These are phyloP conservation scores for Barnettozyma sucrosica DNA, from an alignment of 805 yeast species.

Conservation along the genomic window DNA sequence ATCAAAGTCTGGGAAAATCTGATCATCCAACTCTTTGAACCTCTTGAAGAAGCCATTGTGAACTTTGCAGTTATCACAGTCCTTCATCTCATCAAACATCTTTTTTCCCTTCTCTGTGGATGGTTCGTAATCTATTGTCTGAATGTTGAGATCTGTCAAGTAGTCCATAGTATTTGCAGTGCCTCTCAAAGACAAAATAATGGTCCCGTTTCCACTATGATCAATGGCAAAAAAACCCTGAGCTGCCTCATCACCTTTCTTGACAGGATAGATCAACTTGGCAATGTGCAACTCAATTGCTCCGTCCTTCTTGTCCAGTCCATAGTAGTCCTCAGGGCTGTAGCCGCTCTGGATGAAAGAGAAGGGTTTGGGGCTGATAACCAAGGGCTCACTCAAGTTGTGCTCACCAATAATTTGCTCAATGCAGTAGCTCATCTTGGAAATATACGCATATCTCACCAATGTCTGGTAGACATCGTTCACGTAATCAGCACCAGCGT, in stretches of 20 bases:
- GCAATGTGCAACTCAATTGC: conserved; percentile 5
- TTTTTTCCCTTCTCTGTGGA: conserved; percentile 10
- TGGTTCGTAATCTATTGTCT: conserved; percentile 21
- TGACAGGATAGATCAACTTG: conserved; percentile 3
- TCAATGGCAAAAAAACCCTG: conserved; percentile 51
- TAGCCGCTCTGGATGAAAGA: conserved; percentile 12
- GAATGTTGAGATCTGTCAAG: conserved; percentile 48
- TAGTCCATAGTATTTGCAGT: conserved; percentile 55
- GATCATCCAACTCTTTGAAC: conserved; percentile 34
- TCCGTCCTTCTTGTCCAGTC: not conserved
- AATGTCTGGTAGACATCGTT: conserved; percentile 16
- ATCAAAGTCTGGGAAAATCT: conserved; percentile 26
- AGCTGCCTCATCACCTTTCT: conserved; percentile 3
- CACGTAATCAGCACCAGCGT: conserved; percentile 3
- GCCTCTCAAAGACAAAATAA: conserved; percentile 58
- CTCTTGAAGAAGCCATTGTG: conserved; percentile 60
- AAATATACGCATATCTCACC: conserved; percentile 16
- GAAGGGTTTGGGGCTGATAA: conserved; percentile 13
- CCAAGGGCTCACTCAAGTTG: conserved; percentile 14
- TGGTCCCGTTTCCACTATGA: conserved; percentile 33
- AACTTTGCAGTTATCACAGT: conserved; percentile 48
- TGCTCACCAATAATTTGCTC: conserved; percentile 9
- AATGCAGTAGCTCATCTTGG: conserved; percentile 20
- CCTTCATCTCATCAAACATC: conserved; percentile 1
- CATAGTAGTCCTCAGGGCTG: conserved; percentile 8